These are phyloP conservation scores for Waltergamsia citrina DNA, from an alignment of 2,329 filamentous ascomycete species.

Conservation along the genomic window DNA sequence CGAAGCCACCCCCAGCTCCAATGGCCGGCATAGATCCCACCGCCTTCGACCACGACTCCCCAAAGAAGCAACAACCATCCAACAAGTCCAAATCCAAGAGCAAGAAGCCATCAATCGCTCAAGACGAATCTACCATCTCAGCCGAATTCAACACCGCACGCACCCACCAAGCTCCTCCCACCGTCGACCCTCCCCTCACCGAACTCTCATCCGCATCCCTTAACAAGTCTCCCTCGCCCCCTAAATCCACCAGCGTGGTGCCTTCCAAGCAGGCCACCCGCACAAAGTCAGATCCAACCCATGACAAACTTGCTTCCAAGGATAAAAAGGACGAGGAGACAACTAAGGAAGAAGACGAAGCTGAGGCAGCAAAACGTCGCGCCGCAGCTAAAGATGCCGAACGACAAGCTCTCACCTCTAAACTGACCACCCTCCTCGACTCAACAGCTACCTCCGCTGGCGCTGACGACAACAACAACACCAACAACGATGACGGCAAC, in stretches of 20 bases:
- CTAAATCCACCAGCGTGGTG: conserved; percentile 15
- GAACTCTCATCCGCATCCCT: conserved; percentile 29
- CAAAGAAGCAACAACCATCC: conserved; percentile 7
- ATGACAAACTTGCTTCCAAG: conserved; percentile 2
- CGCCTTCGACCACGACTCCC: conserved; percentile 25
- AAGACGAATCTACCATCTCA: conserved; percentile 16
- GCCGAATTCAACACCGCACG: conserved; percentile 31
- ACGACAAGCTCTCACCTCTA: conserved; percentile 29
- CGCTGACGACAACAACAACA: conserved; percentile 5
- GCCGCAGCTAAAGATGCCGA: conserved; percentile 20
- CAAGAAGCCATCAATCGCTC: conserved; percentile 6
- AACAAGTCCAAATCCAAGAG: background rate
- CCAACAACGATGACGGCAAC: background rate
- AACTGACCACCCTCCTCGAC: conserved; percentile 32
- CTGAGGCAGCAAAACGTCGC: conserved; percentile 11
- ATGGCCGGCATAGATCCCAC: conserved; percentile 25
- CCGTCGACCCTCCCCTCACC: conserved; percentile 24
- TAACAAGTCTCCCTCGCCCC: conserved; percentile 28
- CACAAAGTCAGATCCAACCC: background rate
- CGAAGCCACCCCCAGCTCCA: background rate
- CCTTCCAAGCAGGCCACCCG: conserved; percentile 22
- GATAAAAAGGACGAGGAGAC: conserved; percentile 6
- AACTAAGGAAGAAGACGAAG: conserved; percentile 5
- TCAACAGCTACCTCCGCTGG: conserved; percentile 11
- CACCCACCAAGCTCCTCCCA: conserved; percentile 19